Evolutionary conservation across 129 eudicot genomes (phyloP), one percentile per base, ranked within the genome.

Genomic region (Centrapalus pauciflorus): DNA sequence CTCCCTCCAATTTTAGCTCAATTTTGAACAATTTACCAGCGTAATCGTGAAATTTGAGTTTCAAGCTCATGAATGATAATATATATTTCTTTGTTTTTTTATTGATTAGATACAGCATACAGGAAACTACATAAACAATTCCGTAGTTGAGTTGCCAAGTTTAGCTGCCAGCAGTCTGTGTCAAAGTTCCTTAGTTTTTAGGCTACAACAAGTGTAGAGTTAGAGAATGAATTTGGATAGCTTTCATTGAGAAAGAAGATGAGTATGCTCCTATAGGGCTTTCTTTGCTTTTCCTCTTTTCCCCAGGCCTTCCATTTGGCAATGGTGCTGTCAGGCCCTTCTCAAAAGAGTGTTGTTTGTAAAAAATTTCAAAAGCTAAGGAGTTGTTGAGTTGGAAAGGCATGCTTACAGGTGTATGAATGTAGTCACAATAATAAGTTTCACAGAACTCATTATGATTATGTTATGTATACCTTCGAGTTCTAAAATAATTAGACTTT

Each of bases 161-260:
- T 69, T 9, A 69, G 74, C 74, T 69, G 16, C 55, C 29, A n/a
- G 37, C 11, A 8, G 14, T 70, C n/a, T 24, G 55, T 68, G 16
- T 12, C 46, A 29, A 71, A 71, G 69, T 48, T 48, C 1, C 29
- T 50, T 71, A 20, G 62, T 16, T 49, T 61, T 32, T 23, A 61
- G 41, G 62, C 20, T 70, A 38, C 73, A 34, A 28, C 29, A 46
- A 48, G 71, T 26, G 45, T 66, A 66, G 58, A 65, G 46, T 25
- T 7, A 16, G 43, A 45, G 35, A 46, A 14, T 33, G 4, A 20
- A 54, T 50, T 33, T 33, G 4, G 38, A 52, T 48, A 9, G 24
- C 56, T 29, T 66, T 16, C 16, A 45, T 46, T 59, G 46, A 59
- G 65, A 59, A 61, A 61, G 27, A 59, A 59, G 11, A 35, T 23